Percentiles rank a stretch among this genome's conserved stretches.
Evolutionary conservation across 2,329 filamentous ascomycete genomes (phyloP).

Genomic region (Coniella vitis): DNA sequence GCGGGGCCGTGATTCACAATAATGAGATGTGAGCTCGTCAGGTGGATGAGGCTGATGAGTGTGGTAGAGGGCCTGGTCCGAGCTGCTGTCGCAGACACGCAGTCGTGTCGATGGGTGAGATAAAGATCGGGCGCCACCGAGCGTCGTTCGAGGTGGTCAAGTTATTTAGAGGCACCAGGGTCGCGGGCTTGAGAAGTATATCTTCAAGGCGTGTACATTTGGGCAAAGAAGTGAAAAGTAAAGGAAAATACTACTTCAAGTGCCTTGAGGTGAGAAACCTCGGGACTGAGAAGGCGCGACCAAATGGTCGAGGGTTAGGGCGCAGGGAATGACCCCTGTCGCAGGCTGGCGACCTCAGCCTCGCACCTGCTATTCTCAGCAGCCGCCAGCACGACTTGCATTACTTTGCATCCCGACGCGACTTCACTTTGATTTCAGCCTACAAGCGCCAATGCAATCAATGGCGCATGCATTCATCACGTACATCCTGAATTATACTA

Average conservation of each 20-base stretch:
- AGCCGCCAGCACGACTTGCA: not conserved
- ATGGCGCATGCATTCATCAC: not conserved
- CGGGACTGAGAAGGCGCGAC: not conserved
- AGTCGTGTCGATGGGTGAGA: too few species aligned
- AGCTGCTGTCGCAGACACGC: too few species aligned
- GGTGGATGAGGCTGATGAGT: too few species aligned
- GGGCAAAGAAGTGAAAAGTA: too few species aligned
- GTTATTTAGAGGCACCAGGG: too few species aligned
- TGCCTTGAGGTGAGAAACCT: not conserved
- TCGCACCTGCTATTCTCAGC: not conserved
- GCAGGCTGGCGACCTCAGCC: not conserved
- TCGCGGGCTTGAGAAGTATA: too few species aligned
- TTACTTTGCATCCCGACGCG: not conserved
- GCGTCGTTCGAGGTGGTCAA: too few species aligned
- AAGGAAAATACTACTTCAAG: not conserved
- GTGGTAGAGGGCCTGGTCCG: too few species aligned
- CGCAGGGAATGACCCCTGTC: not conserved
- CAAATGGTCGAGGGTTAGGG: constrained; percentile 1
- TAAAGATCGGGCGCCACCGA: too few species aligned
- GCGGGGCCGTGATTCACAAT: too few species aligned
- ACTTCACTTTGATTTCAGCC: not conserved
- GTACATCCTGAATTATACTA: not conserved
- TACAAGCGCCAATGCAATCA: not conserved
- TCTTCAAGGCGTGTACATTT: too few species aligned
- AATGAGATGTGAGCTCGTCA: too few species aligned